Base-by-base conservation (phyloP, 2,329 filamentous ascomycete genomes). In the Venturia oleaginea region DNA sequence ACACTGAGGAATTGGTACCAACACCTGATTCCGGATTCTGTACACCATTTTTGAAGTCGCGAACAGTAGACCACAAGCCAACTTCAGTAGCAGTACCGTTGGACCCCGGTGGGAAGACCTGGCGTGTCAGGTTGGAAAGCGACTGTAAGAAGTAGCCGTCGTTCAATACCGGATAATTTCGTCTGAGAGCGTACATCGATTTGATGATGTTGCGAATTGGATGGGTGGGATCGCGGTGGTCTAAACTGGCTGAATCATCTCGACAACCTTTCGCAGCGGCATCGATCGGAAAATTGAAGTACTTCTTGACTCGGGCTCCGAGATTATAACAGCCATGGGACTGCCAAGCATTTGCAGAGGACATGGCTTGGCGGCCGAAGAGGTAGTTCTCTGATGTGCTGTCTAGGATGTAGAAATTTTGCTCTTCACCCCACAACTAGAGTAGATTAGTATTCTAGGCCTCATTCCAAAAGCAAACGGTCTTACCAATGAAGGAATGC, bases 391-490 rank as follows among this genome's bases (percentile, higher is more conserved):
- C 75, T 5, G 85, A 85, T 0, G 85, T 86, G 65, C 83, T 86
- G 70, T 88, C 86, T 3, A 87, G 73, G 0, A 86, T 75, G 68
- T 87, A 87, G 66, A 84, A 85, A 0, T 81, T 82, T 72, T 88
- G 86, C 70, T 88, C 86, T 70, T 88, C 86, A 24, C 86, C 85
- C 83, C 84, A 88, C n/a, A 83, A 77, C n/a, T n/a, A n/a, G n/a
- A n/a, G n/a, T n/a, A n/a, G n/a, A n/a, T n/a, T n/a, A n/a, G n/a
- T n/a, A n/a, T n/a, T n/a, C n/a, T n/a, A n/a, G n/a, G n/a, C n/a
- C n/a, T n/a, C n/a, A n/a, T n/a, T n/a, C n/a, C n/a, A n/a, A n/a
- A n/a, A n/a, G n/a, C n/a, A n/a, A n/a, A n/a, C n/a, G n/a, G n/a
- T n/a, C n/a, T n/a, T n/a, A n/a, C n/a, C 19, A 86, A 73, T 38